These are phyloP conservation scores for Auriculariales sp. DNA, from an alignment of 768 basidiomycete species.

Conservation along the genomic window DNA sequence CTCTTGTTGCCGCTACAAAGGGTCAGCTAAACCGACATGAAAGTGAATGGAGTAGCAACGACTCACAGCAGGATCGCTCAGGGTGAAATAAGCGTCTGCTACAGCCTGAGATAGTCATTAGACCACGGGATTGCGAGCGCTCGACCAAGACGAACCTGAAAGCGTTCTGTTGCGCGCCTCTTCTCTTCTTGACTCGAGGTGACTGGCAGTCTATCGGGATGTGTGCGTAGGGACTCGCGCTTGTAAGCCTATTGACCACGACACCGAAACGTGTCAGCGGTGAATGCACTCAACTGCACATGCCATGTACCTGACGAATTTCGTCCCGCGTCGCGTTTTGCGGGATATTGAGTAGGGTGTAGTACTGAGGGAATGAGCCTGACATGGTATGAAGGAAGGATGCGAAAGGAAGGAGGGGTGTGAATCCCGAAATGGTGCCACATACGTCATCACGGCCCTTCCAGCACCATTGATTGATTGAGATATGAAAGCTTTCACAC, in stretches of 20 bases:
- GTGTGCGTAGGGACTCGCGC: constrained; percentile 69
- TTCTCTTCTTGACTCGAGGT: constrained; percentile 60
- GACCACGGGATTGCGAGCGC: not conserved
- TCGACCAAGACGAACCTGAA: constrained; percentile 43
- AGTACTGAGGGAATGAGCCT: constrained; percentile 61
- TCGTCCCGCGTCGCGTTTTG: constrained; percentile 53
- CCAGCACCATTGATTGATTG: too few relatives aligned
- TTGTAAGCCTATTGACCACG: constrained; percentile 43
- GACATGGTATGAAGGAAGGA: constrained; percentile 33
- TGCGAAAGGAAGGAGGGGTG: not conserved
- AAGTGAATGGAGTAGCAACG: constrained; percentile 22
- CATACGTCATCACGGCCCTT: not conserved
- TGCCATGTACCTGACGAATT: constrained; percentile 27
- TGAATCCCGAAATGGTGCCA: not conserved
- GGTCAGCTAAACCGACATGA: constrained; percentile 7
- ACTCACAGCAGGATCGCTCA: constrained; percentile 50
- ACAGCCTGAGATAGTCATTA: constrained; percentile 37
- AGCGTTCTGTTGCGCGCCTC: constrained; percentile 63
- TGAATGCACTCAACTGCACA: not conserved
- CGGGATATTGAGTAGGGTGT: constrained; percentile 41
- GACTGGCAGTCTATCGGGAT: constrained; percentile 62
- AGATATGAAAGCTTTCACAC: too few relatives aligned
- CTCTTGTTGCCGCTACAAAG: constrained; percentile 38
- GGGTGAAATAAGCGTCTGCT: constrained; percentile 88
- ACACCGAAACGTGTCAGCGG: not conserved